A percentile compares a stretch with the other conserved stretches of the same genome.
Conservation (phyloP, 2,329 filamentous ascomycete species). For the Hymenoscyphus occultus region DNA sequence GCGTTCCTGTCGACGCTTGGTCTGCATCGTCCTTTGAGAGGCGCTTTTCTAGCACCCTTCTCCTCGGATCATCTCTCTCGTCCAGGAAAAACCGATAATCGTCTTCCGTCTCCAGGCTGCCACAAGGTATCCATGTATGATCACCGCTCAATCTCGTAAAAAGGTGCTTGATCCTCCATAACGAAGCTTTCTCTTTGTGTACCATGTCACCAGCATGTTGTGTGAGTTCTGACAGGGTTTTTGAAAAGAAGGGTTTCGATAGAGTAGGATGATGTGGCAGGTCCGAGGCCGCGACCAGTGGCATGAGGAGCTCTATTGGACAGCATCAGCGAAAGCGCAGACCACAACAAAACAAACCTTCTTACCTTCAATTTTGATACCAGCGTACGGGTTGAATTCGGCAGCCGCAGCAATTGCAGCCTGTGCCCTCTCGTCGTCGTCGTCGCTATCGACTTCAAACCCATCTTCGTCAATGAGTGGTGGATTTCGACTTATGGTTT, state of each 20-base stretch:
- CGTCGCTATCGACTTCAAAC: slow-evolving; percentile 70
- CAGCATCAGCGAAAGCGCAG: slow-evolving; percentile 33
- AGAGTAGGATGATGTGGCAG: slow-evolving; percentile 71
- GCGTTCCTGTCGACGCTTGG: slow-evolving; percentile 29
- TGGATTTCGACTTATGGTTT: slow-evolving; percentile 72
- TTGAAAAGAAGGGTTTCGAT: slow-evolving; percentile 71
- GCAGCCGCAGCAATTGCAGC: slow-evolving; percentile 61
- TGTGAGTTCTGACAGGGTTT: slow-evolving; percentile 68
- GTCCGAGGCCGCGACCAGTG: slow-evolving; percentile 71
- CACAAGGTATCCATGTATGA: slow-evolving; percentile 63
- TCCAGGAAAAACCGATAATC: slow-evolving; percentile 51
- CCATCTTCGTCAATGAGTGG: slow-evolving; percentile 73
- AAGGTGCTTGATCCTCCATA: slow-evolving; percentile 73
- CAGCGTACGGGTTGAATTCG: slow-evolving; percentile 71
- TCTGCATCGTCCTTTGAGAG: slow-evolving; percentile 28
- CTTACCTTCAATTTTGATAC: slow-evolving; percentile 68
- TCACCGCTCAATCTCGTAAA: slow-evolving; percentile 74
- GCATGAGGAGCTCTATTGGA: slow-evolving; percentile 64
- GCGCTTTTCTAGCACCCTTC: slow-evolving; percentile 23
- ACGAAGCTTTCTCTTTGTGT: slow-evolving; percentile 68
- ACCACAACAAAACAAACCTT: slow-evolving; percentile 16
- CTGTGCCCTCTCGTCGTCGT: slow-evolving; percentile 61
- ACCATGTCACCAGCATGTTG: slow-evolving; percentile 67
- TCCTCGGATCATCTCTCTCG: slow-evolving; percentile 28
- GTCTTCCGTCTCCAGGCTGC: slow-evolving; percentile 53